Percentiles rank a stretch among this genome's conserved stretches.
phyloP scores from a whole-genome alignment of 306 rosid genomes.

The Cyamopsis tetragonoloba region DNA sequence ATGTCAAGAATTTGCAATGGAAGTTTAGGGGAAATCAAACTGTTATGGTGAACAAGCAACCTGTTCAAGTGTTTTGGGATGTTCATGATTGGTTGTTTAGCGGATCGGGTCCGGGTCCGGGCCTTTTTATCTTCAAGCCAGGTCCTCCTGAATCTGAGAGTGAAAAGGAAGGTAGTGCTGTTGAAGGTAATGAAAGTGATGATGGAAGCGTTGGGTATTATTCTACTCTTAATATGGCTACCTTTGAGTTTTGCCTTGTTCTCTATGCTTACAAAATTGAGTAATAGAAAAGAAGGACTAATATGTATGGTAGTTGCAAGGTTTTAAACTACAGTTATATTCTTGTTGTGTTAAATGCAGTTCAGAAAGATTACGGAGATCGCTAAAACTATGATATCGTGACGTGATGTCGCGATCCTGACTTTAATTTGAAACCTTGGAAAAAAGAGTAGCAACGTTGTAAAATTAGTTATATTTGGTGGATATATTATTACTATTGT shows the following conservation, averaged over 20 bases:
- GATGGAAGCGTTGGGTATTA: conserved; percentile 45
- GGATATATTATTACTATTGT: conserved; percentile 14
- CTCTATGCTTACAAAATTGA: conserved; percentile 79
- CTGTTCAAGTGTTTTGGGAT: conserved; percentile 88
- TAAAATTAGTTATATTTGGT: conserved; percentile 20
- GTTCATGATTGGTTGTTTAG: conserved; percentile 93
- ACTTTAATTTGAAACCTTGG: too few relatives aligned
- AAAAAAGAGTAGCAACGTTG: too few relatives aligned
- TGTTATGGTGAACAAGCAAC: conserved; percentile 55
- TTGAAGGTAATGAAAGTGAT: conserved; percentile 54
- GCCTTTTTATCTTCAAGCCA: conserved; percentile 82
- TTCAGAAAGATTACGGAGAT: too few relatives aligned
- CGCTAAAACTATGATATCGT: too few relatives aligned
- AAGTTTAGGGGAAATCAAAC: conserved; percentile 93
- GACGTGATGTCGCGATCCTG: too few relatives aligned
- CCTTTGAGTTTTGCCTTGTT: conserved; percentile 63
- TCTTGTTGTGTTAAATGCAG: too few relatives aligned
- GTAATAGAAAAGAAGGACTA: not conserved
- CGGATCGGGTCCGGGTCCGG: conserved; percentile 57
- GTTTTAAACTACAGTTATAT: too few relatives aligned
- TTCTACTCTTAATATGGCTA: conserved; percentile 41
- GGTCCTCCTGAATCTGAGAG: conserved; percentile 53
- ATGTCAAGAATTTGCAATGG: conserved; percentile 90
- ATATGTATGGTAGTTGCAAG: not conserved
- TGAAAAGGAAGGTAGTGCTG: conserved; percentile 51